These are phyloP conservation scores for Myxozyma melibiosi DNA, from an alignment of 805 yeast genomes.

Conservation along the genomic window DNA sequence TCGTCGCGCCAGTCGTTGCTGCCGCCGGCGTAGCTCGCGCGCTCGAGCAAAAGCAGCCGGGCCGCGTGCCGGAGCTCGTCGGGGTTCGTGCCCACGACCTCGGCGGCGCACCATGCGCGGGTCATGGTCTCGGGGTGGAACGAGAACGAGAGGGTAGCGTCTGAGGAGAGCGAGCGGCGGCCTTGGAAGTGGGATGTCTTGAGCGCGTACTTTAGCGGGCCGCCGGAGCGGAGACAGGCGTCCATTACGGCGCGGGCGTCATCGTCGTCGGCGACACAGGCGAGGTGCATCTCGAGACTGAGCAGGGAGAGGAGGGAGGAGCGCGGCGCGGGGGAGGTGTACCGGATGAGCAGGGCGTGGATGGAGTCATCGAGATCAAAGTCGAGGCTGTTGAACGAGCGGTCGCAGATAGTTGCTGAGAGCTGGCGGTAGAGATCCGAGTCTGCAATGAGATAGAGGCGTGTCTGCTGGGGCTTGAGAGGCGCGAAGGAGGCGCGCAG, in stretches of 20 bases:
- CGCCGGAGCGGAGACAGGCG: conserved; percentile 3
- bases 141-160: conserved; percentile 1
- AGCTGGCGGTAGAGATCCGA: background rate
- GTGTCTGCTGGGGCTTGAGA: background rate
- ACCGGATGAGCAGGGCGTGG: background rate
- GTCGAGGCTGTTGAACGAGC: background rate
- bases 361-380: conserved; percentile 4
- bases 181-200: background rate
- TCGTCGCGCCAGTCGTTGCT: conserved; percentile 9
- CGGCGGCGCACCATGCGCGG: conserved; percentile 3
- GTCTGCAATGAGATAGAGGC: background rate
- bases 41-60: background rate
- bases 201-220: conserved; percentile 1
- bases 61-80: conserved; percentile 2
- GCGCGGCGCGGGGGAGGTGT: background rate
- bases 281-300: conserved; percentile 5
- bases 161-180: background rate
- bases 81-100: background rate
- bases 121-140: conserved; percentile 4
- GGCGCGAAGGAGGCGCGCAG: background rate
- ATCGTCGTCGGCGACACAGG: conserved; percentile 3
- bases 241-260: conserved; percentile 5
- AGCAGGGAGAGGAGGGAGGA: background rate
- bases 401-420: background rate
- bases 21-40: background rate